phyloP scores from a whole-genome alignment of 441 rosid species.

The Theobroma grandiflorum region DNA sequence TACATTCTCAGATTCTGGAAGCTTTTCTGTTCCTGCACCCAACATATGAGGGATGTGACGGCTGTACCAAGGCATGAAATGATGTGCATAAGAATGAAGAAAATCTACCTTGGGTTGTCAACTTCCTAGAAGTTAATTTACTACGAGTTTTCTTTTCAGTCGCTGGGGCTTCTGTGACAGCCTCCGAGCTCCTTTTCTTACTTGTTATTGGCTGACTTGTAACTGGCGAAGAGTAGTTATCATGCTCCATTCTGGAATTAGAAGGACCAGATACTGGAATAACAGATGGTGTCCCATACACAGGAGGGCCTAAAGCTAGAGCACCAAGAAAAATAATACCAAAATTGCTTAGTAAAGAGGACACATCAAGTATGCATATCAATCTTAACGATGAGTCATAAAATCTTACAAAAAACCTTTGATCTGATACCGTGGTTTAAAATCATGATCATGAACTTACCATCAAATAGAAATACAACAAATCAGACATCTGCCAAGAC shows the following conservation, averaged over 20 bases:
- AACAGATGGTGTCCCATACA: conserved; percentile 43
- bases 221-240: conserved; percentile 39
- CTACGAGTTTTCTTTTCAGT: conserved; percentile 57
- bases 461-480: neutral
- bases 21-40: conserved; percentile 34
- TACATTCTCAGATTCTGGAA: conserved; percentile 27
- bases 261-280: conserved; percentile 49
- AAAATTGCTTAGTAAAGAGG: conserved; percentile 5
- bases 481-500: neutral
- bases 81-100: neutral
- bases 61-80: neutral
- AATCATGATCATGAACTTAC: neutral
- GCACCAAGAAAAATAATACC: neutral
- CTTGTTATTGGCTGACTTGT: conserved; percentile 45
- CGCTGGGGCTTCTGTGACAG: conserved; percentile 45
- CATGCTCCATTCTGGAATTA: conserved; percentile 35
- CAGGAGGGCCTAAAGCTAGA: conserved; percentile 42
- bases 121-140: conserved; percentile 37
- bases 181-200: conserved; percentile 56
- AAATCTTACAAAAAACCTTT: neutral
- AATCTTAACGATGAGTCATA: neutral
- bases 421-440: neutral
- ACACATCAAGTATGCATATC: neutral
- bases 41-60: conserved; percentile 10
- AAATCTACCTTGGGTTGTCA: conserved; percentile 48